A percentile compares a stretch with the other conserved stretches of the same genome.
Conservation (phyloP, 2,329 filamentous ascomycete species). For the Phialophora macrospora region DNA sequence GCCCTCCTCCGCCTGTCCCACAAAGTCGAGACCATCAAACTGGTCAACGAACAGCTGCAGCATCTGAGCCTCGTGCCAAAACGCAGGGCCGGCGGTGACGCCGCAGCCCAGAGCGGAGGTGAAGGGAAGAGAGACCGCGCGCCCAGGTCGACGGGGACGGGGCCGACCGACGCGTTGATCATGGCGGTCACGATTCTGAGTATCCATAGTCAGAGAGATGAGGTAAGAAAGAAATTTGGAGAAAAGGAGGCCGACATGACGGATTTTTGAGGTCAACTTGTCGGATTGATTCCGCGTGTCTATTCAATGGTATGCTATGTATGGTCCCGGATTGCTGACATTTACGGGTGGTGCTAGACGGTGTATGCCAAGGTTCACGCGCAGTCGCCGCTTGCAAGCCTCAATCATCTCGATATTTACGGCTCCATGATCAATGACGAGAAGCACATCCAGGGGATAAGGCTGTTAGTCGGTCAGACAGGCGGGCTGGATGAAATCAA, state of each 20-base stretch:
- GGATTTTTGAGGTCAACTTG: background rate
- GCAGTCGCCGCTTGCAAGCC: constrained; percentile 22
- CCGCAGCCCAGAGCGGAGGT: background rate
- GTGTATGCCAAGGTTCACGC: constrained; percentile 27
- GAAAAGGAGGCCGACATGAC: background rate
- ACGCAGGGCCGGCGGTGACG: too few species aligned
- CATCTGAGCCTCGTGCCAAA: constrained; percentile 10
- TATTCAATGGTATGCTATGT: background rate
- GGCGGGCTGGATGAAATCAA: constrained; percentile 28
- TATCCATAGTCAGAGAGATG: constrained; percentile 25
- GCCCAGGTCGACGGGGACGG: background rate
- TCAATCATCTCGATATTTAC: constrained; percentile 31
- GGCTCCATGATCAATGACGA: constrained; percentile 32
- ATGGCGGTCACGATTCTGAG: constrained; percentile 30
- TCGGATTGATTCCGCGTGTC: background rate
- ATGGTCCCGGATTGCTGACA: background rate
- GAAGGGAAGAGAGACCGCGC: background rate
- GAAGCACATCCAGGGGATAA: constrained; percentile 28
- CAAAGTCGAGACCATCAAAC: constrained; percentile 30
- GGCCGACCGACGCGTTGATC: constrained; percentile 27
- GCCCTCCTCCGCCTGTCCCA: constrained; percentile 26
- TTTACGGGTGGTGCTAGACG: background rate
- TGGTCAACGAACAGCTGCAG: constrained; percentile 29
- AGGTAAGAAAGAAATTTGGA: background rate
- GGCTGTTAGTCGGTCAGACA: constrained; percentile 27